A percentile compares a stretch with the other conserved stretches of the same genome.
phyloP scores from a whole-genome alignment of 2,329 filamentous ascomycete species.

The Penicillium sp. region DNA sequence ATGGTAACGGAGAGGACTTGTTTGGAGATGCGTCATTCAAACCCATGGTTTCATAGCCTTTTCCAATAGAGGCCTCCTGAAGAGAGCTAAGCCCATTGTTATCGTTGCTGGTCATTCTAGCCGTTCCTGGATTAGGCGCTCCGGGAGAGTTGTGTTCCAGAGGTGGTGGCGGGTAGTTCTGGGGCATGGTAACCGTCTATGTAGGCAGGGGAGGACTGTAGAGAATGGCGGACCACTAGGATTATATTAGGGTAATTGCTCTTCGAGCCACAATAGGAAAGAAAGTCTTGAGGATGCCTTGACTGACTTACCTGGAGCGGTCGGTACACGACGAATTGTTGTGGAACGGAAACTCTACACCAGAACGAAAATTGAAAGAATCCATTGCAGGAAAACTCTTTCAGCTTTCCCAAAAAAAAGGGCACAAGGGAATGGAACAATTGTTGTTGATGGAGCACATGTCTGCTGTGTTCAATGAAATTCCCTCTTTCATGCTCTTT shows the following conservation, averaged over 20 bases:
- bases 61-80: neutral
- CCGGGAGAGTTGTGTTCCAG: neutral
- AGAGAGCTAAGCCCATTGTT: neutral
- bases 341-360: neutral
- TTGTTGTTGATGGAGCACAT: neutral
- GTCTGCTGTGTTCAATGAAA: neutral
- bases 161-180: neutral
- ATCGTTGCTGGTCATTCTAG: neutral
- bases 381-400: neutral
- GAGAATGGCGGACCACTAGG: neutral
- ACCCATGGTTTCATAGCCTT: neutral
- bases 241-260: neutral
- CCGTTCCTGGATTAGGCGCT: neutral
- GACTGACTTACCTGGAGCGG: neutral
- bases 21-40: neutral
- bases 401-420: no score
- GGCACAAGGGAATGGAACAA: no score
- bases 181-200: neutral
- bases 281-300: neutral
- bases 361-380: neutral
- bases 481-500: neutral
- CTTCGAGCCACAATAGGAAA: neutral
- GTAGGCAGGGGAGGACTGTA: neutral
- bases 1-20: conserved; percentile 16
- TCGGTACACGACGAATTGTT: neutral